Evolutionary conservation across 768 basidiomycete species (phyloP).

Genomic region (Tulasnella sp.): DNA sequence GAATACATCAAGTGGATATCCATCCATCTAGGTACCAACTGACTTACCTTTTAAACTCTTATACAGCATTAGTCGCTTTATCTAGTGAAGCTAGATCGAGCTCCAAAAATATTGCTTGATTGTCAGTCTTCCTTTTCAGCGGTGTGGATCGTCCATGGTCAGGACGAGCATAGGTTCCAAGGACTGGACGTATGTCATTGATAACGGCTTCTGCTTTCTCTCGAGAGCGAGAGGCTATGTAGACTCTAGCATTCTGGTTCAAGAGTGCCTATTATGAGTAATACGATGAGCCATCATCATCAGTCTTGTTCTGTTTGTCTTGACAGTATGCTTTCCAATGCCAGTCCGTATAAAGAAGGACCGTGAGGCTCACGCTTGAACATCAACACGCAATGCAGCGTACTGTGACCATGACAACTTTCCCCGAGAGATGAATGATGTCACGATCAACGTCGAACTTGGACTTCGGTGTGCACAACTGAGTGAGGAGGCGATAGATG

Average conservation of each 20-base stretch:
- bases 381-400: no score
- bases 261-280: slow-evolving; percentile 8
- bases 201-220: slow-evolving; percentile 16
- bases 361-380: no score
- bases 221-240: slow-evolving; percentile 17
- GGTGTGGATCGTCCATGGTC: background rate
- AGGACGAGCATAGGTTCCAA: background rate
- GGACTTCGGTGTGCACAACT: slow-evolving; percentile 7
- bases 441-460: slow-evolving; percentile 4
- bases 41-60: slow-evolving; percentile 14
- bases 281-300: background rate
- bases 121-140: slow-evolving; percentile 14
- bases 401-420: slow-evolving; percentile 17
- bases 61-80: slow-evolving; percentile 12
- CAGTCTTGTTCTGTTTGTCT: background rate
- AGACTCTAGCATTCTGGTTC: slow-evolving; percentile 21
- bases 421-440: slow-evolving; percentile 13
- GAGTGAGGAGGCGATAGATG: background rate
- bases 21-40: no score
- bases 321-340: background rate
- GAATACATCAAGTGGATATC: no score
- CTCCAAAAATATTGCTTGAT: slow-evolving; percentile 15
- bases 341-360: no score
- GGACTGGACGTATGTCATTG: background rate
- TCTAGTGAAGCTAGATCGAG: slow-evolving; percentile 16